A percentile compares a stretch with the other conserved stretches of the same genome.
These are phyloP conservation scores for Tricholoma hemisulphureum DNA, from an alignment of 768 basidiomycete genomes.

Conservation along the genomic window DNA sequence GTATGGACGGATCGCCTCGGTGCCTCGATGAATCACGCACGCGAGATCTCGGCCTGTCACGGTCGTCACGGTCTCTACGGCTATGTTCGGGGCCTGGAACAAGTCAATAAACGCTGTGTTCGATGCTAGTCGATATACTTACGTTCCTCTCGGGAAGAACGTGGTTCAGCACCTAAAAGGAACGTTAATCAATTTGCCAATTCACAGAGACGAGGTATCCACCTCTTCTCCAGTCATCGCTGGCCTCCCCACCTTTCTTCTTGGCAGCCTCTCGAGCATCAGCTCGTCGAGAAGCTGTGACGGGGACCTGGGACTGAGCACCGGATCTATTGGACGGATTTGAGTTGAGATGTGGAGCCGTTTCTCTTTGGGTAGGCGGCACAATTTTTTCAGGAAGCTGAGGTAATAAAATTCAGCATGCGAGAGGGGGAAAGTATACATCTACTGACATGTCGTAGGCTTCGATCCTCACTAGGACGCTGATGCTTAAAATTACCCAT, in stretches of 20 bases:
- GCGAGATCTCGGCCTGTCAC: constrained; percentile 64
- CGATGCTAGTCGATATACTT: constrained; percentile 19
- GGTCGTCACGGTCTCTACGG: constrained; percentile 61
- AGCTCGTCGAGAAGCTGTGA: constrained; percentile 46
- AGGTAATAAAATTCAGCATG: background rate
- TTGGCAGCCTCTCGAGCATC: constrained; percentile 61
- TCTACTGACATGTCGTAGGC: constrained; percentile 65
- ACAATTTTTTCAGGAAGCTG: constrained; percentile 85
- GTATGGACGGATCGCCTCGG: constrained; percentile 56
- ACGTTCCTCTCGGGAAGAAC: constrained; percentile 65
- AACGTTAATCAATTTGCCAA: constrained; percentile 8
- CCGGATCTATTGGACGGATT: constrained; percentile 42
- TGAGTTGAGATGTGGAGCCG: constrained; percentile 55
- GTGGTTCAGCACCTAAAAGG: constrained; percentile 47
- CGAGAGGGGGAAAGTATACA: constrained; percentile 8
- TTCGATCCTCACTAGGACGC: constrained; percentile 58
- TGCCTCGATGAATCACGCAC: constrained; percentile 61
- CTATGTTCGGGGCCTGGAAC: constrained; percentile 48
- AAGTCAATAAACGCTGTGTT: constrained; percentile 2
- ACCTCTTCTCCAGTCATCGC: constrained; percentile 89
- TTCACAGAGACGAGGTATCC: constrained; percentile 25
- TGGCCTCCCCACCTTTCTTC: constrained; percentile 70
- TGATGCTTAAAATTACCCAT: constrained; percentile 95
- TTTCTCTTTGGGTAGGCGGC: constrained; percentile 75
- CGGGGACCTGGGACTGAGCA: constrained; percentile 33